Evolutionary conservation across 1,139 yeast species (phyloP), one percentile per base, ranked within the genome.

Genomic region (Trichomonascaceae sp.): DNA sequence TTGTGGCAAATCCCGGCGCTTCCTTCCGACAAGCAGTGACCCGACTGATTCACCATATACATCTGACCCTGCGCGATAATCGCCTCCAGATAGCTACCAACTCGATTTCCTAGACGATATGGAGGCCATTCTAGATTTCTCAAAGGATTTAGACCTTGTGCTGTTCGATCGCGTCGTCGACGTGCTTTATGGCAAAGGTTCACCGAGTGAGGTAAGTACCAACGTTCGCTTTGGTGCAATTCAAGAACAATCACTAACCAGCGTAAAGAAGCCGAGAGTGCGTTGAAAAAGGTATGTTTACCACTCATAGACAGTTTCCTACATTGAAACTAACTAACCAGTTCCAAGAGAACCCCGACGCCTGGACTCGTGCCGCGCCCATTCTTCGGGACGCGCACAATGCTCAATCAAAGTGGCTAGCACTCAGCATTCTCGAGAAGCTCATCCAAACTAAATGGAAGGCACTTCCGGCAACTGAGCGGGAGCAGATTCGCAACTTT

Each of bases 351-450:
- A 79, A 85, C 56, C 92, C 92, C 2, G 95, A 89, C 47, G 79
- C 96, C 22, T 89, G 99, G 99, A 84, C 81, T 46, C 73, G 80
- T 40, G 92, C 94, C 20, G 97, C 89, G 51, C 76, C 79, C 54
- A 87, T 89, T 41, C 67, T 89, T 46, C 89, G 89, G 45, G 69
- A 65, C 45, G 76, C 93, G 5, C 63, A 63, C 37, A 81, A 84
- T 54, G 67, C 95, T 27, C 95, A 89, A 56, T 71, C 94, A 26
- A 89, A 87, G 61, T 92, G 78, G 56, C 81, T 89, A 52, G 98
- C 96, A 11, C 65, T 89, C 38, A 76, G 93, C 23, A 79, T 92
- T 44, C 67, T 92, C 50, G 95, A 89, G 59, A 84, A 81, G 48
- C 69, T 89, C 52, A 85, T 89, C 52, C 80, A 77, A 46, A 81